phyloP scores from a whole-genome alignment of 2,329 filamentous ascomycete genomes.

The Neonectria coccinea region DNA sequence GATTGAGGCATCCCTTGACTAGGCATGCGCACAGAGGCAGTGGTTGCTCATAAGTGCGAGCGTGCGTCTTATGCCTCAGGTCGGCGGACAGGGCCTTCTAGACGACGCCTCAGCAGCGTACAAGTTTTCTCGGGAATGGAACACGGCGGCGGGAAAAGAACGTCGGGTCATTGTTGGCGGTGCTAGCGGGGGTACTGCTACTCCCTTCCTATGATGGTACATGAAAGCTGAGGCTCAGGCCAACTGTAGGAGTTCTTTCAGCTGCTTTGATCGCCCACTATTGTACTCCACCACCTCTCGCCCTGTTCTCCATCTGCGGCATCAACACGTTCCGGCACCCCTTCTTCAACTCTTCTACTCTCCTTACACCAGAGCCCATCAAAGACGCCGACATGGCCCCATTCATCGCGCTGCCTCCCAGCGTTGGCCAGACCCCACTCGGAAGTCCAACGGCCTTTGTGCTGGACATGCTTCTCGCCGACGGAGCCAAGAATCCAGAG shows the following conservation, averaged over 20 bases:
- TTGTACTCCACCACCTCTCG: conserved; percentile 45
- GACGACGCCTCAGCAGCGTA: conserved; percentile 50
- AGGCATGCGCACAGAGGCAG: conserved; percentile 48
- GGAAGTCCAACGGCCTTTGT: conserved; percentile 40
- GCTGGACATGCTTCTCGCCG: conserved; percentile 43
- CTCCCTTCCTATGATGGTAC: background rate
- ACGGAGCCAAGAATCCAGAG: conserved; percentile 44
- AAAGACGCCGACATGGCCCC: conserved; percentile 39
- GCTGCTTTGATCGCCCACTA: conserved; percentile 47
- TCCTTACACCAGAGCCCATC: conserved; percentile 46
- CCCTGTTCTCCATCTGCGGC: conserved; percentile 51
- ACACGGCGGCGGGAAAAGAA: conserved; percentile 17
- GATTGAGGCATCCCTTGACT: background rate
- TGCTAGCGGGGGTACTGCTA: conserved; percentile 48
- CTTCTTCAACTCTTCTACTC: conserved; percentile 52
- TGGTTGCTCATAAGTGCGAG: conserved; percentile 52
- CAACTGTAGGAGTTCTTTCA: conserved; percentile 48
- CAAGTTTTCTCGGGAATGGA: conserved; percentile 45
- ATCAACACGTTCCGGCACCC: conserved; percentile 52
- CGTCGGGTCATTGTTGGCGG: conserved; percentile 49
- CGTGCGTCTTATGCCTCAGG: conserved; percentile 52
- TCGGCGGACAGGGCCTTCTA: conserved; percentile 42
- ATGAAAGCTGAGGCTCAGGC: background rate
- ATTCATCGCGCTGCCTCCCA: conserved; percentile 39
- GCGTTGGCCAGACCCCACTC: conserved; percentile 38